Evolutionary conservation across 352 stramenopile genomes (phyloP).

Genomic region (Blastocystis sp.): DNA sequence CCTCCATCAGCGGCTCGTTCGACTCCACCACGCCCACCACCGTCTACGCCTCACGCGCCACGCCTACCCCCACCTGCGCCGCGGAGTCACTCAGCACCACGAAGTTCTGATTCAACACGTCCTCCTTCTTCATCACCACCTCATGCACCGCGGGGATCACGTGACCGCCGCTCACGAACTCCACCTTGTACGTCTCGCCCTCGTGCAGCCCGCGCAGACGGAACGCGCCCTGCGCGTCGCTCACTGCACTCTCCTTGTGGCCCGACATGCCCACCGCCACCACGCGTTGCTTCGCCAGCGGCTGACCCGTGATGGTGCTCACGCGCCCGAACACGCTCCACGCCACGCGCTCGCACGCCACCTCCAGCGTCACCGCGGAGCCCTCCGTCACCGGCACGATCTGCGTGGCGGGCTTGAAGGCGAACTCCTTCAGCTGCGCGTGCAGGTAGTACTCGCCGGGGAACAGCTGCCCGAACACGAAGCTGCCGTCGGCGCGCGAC

Average conservation of each 20-base stretch:
- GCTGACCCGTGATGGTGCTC: slow-evolving; percentile 29
- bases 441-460: slow-evolving; percentile 42
- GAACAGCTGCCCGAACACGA: slow-evolving; percentile 54
- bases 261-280: background rate
- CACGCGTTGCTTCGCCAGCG: background rate
- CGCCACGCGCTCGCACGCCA: slow-evolving; percentile 7
- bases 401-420: slow-evolving; percentile 6
- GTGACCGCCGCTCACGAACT: background rate
- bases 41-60: no score
- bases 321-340: slow-evolving; percentile 54
- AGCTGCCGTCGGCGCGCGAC: slow-evolving; percentile 1
- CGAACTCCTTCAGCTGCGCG: slow-evolving; percentile 44
- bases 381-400: slow-evolving; percentile 23
- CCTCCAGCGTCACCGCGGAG: background rate
- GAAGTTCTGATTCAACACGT: slow-evolving; percentile 9
- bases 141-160: background rate
- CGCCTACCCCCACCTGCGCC: no score
- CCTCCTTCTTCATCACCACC: background rate
- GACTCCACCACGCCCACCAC: no score
- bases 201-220: slow-evolving; percentile 41
- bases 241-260: background rate
- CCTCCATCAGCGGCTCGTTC: no score
- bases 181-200: background rate
- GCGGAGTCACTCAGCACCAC: background rate
- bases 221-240: slow-evolving; percentile 19